Evolutionary conservation across 192 early-diverging fungal species (phyloP), one percentile per base, ranked within the genome.

Genomic region (Dispira parvispora): DNA sequence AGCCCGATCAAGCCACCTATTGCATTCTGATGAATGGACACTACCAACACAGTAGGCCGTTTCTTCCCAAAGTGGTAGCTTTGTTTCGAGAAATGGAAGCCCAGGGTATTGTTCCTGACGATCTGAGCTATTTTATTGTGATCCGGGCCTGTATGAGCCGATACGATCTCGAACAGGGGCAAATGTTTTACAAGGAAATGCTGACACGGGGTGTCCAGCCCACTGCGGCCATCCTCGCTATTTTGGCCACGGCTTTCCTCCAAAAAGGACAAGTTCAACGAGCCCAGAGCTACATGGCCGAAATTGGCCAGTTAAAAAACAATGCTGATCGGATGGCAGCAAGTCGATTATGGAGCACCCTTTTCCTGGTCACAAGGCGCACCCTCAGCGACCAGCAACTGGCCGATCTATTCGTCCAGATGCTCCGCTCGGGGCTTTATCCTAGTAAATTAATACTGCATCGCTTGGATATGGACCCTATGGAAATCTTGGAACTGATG

Each of bases 401-500:
- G 18, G 42, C 20, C 18, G 45, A n/a, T 43, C 43, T 61, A 6
- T 61, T 61, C 25, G 16, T 14, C n/a, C 58, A 61, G 25, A 61
- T 61, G 58, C 58, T 61, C 18, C 58, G 58, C 26, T 20, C 14
- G n/a, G 58, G 58, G 13, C 18, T 61, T 25, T 61, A 61, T n/a
- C 58, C 58, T n/a, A 38, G 20, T 42, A 43, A 44, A 20, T 11
- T 38, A 2, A 16, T 43, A 42, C n/a, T 61, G 18, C 11, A 20
- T 21, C 18, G 11, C 11, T 18, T 43, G 11, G 12, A 14, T 14
- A n/a, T 61, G 38, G 42, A 14, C 26, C 58, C 58, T 4, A 11
- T 43, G 12, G n/a, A 20, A 11, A 45, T 61, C 23, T 25, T 43
- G 13, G 43, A 25, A 5, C 28, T 61, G 11, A 61, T 61, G 58